Conservation (phyloP, 495 filamentous ascomycete genomes). For the Aspergillus steynii region DNA sequence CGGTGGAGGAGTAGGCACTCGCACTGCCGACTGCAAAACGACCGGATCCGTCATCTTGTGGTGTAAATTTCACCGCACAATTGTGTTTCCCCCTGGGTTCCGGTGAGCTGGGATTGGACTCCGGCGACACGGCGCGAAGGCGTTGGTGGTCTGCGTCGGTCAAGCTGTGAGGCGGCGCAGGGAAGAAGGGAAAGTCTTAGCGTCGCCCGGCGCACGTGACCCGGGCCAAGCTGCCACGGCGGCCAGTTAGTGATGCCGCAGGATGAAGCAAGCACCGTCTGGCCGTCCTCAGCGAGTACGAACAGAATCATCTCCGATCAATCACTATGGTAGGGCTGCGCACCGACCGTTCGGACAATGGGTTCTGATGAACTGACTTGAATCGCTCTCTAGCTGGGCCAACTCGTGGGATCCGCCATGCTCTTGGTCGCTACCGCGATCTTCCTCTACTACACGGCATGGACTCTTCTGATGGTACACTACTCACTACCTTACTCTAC, state of each 20-base stretch:
- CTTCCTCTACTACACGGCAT: constrained; percentile 98
- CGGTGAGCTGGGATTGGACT: constrained; percentile 9
- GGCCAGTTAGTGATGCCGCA: neutral
- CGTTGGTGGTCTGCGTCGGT: constrained; percentile 16
- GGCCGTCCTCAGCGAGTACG: neutral
- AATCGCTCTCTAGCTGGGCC: constrained; percentile 71
- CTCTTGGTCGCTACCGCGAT: constrained; percentile 91
- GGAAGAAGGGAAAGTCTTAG: constrained; percentile 29
- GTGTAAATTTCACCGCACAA: constrained; percentile 8
- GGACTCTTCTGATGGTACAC: constrained; percentile 93
- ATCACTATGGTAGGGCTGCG: neutral
- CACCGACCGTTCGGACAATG: constrained; percentile 1
- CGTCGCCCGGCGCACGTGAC: constrained; percentile 28
- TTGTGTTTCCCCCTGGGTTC: neutral
- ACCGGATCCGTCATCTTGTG: constrained; percentile 47
- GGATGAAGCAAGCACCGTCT: neutral
- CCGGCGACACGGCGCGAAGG: constrained; percentile 16
- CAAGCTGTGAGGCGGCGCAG: constrained; percentile 28
- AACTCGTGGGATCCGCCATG: constrained; percentile 95
- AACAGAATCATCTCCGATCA: neutral
- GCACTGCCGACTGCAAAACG: constrained; percentile 65
- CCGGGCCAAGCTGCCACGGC: constrained; percentile 20
- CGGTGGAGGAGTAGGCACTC: constrained; percentile 66
- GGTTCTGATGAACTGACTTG: constrained; percentile 12
- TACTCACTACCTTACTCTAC: neutral